A percentile compares a stretch with the other conserved stretches of the same genome.
Conservation (phyloP, 1,284 basidiomycete genomes). For the Ustilago vetiveriae region DNA sequence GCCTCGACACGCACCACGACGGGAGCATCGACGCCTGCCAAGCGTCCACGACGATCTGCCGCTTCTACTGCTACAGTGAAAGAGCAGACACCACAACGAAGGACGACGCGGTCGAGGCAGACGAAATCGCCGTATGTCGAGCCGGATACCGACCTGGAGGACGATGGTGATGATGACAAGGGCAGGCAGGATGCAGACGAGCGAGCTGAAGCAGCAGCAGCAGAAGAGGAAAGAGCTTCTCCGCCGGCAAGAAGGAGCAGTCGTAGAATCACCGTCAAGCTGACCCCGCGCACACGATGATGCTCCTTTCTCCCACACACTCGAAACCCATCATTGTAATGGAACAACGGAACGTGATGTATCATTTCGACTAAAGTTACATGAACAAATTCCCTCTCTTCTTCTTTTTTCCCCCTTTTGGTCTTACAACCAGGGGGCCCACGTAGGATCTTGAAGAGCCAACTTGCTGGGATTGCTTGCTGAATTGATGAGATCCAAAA, state of each 20-base stretch:
- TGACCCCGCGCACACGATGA: conserved; percentile 8
- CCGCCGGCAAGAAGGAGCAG: not conserved
- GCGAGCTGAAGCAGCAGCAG: not conserved
- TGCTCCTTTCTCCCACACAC: not conserved
- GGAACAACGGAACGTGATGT: no score
- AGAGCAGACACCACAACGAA: conserved; percentile 2
- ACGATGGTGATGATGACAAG: conserved; percentile 5
- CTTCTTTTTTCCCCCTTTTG: no score
- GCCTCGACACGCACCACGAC: not conserved
- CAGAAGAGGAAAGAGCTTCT: not conserved
- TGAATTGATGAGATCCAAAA: conserved; percentile 81
- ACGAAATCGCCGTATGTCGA: conserved; percentile 9
- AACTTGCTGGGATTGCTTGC: conserved; percentile 71
- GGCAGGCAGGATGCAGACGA: no score
- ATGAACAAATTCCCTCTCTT: not conserved
- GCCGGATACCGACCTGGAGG: conserved; percentile 9
- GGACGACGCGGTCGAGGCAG: conserved; percentile 7
- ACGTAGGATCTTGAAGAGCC: conserved; percentile 69
- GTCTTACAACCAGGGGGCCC: conserved; percentile 42
- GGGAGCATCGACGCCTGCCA: not conserved
- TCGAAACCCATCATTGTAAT: no score
- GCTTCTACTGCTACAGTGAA: conserved; percentile 1
- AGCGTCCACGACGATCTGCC: conserved; percentile 7
- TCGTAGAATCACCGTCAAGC: conserved; percentile 22
- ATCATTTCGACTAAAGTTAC: no score